These are phyloP conservation scores for Cyclotella atomus DNA, from an alignment of 108 stramenopile species.

Conservation along the genomic window DNA sequence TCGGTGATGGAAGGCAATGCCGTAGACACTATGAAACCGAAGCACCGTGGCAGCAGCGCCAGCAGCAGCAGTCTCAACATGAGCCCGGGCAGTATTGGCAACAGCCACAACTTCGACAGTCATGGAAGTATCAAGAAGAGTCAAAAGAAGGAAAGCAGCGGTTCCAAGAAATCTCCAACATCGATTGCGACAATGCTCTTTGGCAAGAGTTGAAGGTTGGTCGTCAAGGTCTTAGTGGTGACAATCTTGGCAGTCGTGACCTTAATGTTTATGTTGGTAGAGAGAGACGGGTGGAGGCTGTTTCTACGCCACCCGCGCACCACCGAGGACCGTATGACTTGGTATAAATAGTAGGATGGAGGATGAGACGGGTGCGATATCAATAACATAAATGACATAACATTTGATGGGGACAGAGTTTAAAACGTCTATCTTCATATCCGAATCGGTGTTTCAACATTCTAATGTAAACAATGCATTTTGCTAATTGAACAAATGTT, in stretches of 20 bases:
- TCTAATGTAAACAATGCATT: too few species aligned
- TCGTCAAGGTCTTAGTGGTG: neutral
- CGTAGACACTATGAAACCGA: neutral
- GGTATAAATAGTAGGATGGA: neutral
- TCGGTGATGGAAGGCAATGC: conserved; percentile 18
- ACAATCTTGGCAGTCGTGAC: neutral
- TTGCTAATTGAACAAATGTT: too few species aligned
- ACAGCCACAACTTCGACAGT: conserved; percentile 15
- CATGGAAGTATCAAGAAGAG: conserved; percentile 7
- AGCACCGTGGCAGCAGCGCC: neutral
- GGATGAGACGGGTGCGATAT: too few species aligned
- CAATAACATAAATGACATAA: too few species aligned
- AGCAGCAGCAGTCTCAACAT: neutral
- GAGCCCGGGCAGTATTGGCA: conserved; percentile 1
- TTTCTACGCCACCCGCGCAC: neutral
- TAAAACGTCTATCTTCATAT: too few species aligned
- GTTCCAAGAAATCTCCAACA: neutral
- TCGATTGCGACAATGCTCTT: conserved; percentile 17
- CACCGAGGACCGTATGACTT: neutral
- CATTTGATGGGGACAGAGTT: too few species aligned
- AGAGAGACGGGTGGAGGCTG: neutral
- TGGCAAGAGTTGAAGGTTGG: neutral
- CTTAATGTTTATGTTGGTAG: neutral
- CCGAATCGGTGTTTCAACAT: too few species aligned
- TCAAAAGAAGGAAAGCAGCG: neutral